These are phyloP conservation scores for Coemansia sp. DNA, from an alignment of 192 early-diverging fungal genomes.

Conservation along the genomic window DNA sequence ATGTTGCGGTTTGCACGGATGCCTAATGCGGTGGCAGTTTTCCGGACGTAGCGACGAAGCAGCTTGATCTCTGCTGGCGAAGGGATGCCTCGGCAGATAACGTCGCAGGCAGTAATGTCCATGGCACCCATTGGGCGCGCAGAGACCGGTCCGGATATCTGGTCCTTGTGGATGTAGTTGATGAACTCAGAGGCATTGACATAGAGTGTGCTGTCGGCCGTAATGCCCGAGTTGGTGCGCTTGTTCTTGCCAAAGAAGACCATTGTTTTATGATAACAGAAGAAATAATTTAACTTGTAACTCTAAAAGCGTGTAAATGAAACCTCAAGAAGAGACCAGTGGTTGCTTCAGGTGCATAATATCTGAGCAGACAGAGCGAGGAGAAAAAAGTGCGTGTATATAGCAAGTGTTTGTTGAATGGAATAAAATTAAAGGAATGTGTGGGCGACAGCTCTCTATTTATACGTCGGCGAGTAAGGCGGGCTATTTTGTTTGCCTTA, in stretches of 20 bases:
- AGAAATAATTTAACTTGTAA: no score
- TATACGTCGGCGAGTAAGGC: no score
- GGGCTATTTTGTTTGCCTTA: not conserved
- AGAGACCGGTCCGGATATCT: constrained; percentile 46
- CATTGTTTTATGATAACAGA: no score
- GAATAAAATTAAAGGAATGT: not conserved
- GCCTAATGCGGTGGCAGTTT: constrained; percentile 39
- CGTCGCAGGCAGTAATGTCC: constrained; percentile 52
- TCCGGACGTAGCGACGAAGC: constrained; percentile 39
- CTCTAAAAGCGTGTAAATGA: not conserved
- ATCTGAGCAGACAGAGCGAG: no score
- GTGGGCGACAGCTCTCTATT: not conserved
- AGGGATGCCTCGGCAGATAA: constrained; percentile 48
- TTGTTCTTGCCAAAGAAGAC: constrained; percentile 35
- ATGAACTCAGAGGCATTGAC: constrained; percentile 49
- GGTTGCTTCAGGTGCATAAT: no score
- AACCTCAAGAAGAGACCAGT: not conserved
- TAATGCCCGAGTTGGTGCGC: constrained; percentile 11
- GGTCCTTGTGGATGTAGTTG: constrained; percentile 46
- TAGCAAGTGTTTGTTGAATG: not conserved
- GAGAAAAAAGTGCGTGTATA: not conserved
- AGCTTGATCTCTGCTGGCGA: constrained; percentile 34
- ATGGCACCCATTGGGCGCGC: constrained; percentile 49
- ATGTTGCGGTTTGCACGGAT: constrained; percentile 48
- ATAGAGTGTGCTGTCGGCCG: constrained; percentile 26